These are phyloP conservation scores for Aaosphaeria arxii DNA, from an alignment of 2,329 filamentous ascomycete genomes.

Conservation along the genomic window DNA sequence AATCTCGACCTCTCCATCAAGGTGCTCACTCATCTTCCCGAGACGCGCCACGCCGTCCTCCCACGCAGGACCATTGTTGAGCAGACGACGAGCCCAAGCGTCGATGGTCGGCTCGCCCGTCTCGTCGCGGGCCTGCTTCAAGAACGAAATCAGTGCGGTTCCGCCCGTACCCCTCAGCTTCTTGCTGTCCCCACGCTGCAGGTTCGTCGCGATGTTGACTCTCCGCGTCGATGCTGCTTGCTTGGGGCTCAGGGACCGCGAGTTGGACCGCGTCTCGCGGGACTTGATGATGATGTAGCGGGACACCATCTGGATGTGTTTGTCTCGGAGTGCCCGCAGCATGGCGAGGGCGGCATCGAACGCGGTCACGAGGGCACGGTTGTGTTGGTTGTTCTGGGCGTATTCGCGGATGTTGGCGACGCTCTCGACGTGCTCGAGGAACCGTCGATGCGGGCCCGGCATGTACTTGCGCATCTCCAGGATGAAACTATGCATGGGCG, in stretches of 20 bases:
- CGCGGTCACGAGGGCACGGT: constrained; percentile 69
- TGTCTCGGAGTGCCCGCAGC: constrained; percentile 77
- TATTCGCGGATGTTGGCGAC: constrained; percentile 87
- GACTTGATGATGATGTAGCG: constrained; percentile 93
- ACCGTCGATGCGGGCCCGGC: constrained; percentile 87
- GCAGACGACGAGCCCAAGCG: constrained; percentile 57
- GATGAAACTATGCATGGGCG: constrained; percentile 79
- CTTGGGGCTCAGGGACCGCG: constrained; percentile 58
- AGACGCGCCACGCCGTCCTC: constrained; percentile 41
- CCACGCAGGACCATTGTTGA: constrained; percentile 51
- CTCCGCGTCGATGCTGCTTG: constrained; percentile 38
- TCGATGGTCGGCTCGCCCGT: constrained; percentile 87
- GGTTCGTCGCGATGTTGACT: constrained; percentile 58
- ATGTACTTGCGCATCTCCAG: constrained; percentile 97
- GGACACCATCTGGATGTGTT: constrained; percentile 93
- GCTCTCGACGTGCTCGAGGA: constrained; percentile 73
- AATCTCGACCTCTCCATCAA: constrained; percentile 55
- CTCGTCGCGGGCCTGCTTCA: constrained; percentile 95
- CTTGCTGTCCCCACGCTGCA: constrained; percentile 40
- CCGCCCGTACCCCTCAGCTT: constrained; percentile 87
- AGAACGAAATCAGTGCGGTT: constrained; percentile 88
- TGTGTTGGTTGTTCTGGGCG: constrained; percentile 60
- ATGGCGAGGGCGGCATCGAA: constrained; percentile 89
- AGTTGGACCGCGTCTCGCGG: constrained; percentile 66
- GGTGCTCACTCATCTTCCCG: constrained; percentile 53